Percentiles rank a stretch among this genome's conserved stretches.
These are phyloP conservation scores for Agaricus subrufescens DNA, from an alignment of 768 basidiomycete species.

Conservation along the genomic window DNA sequence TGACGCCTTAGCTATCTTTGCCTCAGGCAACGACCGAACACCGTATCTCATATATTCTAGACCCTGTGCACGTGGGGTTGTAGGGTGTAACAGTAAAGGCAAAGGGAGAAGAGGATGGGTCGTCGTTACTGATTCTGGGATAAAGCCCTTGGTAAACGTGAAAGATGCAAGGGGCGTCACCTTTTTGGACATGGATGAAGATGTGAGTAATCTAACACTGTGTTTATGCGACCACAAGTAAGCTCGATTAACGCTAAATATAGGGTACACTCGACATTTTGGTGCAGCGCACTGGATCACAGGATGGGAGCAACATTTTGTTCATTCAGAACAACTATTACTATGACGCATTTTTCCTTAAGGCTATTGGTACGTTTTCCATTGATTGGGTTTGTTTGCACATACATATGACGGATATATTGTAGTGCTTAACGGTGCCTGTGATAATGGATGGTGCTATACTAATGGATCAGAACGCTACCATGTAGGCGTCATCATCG, in stretches of 20 bases:
- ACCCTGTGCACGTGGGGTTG: conserved; percentile 48
- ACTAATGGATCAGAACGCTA: conserved; percentile 60
- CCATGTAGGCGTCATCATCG: conserved; percentile 49
- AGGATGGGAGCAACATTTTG: conserved; percentile 53
- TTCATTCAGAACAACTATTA: conserved; percentile 98
- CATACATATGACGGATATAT: background rate
- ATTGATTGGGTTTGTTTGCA: background rate
- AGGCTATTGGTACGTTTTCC: conserved; percentile 73
- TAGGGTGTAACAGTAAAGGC: conserved; percentile 52
- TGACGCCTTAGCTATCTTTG: conserved; percentile 66
- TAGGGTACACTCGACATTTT: conserved; percentile 91
- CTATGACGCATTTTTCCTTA: conserved; percentile 98
- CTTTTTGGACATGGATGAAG: conserved; percentile 93
- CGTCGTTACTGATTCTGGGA: conserved; percentile 40
- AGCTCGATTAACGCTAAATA: background rate
- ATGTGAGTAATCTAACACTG: conserved; percentile 57
- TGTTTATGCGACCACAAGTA: background rate
- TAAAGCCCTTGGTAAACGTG: conserved; percentile 56
- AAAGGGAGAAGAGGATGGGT: conserved; percentile 64
- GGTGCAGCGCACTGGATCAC: conserved; percentile 75
- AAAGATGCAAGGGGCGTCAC: conserved; percentile 75
- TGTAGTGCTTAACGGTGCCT: conserved; percentile 89
- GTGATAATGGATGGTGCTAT: conserved; percentile 76
- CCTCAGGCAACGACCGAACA: conserved; percentile 37
- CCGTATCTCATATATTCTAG: conserved; percentile 63